Evolutionary conservation across 192 early-diverging fungal species (phyloP), one percentile per base, ranked within the genome.

Genomic region (Powellomyces hirtus): DNA sequence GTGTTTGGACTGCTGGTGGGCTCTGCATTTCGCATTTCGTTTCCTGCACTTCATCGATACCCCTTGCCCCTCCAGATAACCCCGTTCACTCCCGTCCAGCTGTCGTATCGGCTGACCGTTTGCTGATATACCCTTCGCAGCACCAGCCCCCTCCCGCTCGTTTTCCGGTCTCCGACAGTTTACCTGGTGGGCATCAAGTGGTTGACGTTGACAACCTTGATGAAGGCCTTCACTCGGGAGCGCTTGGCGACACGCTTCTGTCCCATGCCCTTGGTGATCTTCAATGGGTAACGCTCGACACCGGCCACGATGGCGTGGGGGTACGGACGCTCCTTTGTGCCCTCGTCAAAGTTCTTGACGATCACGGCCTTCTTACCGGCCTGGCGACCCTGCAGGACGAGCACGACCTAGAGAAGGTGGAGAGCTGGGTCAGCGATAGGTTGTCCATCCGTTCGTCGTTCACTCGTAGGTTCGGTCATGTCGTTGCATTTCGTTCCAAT

Each of bases 361-460:
- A 99, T 94, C 76, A 99, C 96, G 71, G 95, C 96, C 90, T 99
- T 99, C 90, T 96, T 97, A 75, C 97, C 97, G 80, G 97, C 97
- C 71, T 93, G 92, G 69, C 97, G 92, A 67, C 96, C 97, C 77
- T 97, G 94, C 71, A 98, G 91, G 80, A 99, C 82, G 65, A 99
- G 90, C 68, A 95, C 96, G 73, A 98, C 95, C 92, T 98, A 33
- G 18, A 51, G n/a, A n/a, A n/a, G 5, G 29, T 0, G 16, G 51
- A 30, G 0, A 64, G 44, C 20, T 1, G 18, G n/a, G n/a, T n/a
- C n/a, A n/a, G n/a, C n/a, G n/a, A n/a, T n/a, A n/a, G n/a, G n/a
- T n/a, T n/a, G n/a, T n/a, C n/a, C n/a, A n/a, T n/a, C n/a, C n/a
- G n/a, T n/a, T n/a, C n/a, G n/a, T n/a, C n/a, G n/a, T n/a, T n/a